Percentiles rank a stretch among this genome's conserved stretches.
phyloP scores from a whole-genome alignment of 2,329 filamentous ascomycete genomes.

The Fusarium sp. region DNA sequence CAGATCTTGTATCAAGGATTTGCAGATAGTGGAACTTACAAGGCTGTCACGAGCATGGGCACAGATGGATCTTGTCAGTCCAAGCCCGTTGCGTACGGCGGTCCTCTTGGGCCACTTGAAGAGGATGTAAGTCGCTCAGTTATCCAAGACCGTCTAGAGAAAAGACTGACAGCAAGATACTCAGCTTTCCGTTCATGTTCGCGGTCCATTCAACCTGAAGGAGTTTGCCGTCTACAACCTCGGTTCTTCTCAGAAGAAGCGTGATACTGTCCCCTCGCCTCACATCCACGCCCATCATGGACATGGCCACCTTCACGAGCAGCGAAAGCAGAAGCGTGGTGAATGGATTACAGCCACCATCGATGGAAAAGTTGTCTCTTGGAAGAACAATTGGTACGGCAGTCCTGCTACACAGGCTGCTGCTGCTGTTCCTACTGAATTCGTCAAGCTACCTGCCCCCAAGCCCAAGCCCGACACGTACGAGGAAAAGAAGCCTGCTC shows the following conservation, averaged over 20 bases:
- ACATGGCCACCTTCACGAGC: slow-evolving; percentile 62
- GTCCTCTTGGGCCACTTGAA: slow-evolving; percentile 71
- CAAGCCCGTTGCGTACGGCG: slow-evolving; percentile 62
- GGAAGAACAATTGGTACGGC: slow-evolving; percentile 63
- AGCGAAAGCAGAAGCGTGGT: slow-evolving; percentile 56
- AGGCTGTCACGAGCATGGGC: slow-evolving; percentile 70
- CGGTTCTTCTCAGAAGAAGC: slow-evolving; percentile 48
- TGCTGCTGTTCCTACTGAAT: slow-evolving; percentile 15
- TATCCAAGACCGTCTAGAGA: neutral
- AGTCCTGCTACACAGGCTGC: slow-evolving; percentile 40
- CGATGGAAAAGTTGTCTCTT: slow-evolving; percentile 64
- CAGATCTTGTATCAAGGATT: slow-evolving; percentile 74
- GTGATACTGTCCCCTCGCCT: slow-evolving; percentile 37
- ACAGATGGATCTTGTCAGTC: slow-evolving; percentile 63
- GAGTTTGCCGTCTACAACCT: slow-evolving; percentile 75
- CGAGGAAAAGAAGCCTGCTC: slow-evolving; percentile 3
- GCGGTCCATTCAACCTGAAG: slow-evolving; percentile 73
- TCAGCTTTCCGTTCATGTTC: slow-evolving; percentile 76
- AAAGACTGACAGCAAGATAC: neutral
- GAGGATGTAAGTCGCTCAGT: slow-evolving; percentile 67
- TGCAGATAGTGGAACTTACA: slow-evolving; percentile 68
- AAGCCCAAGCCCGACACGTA: slow-evolving; percentile 1
- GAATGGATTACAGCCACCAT: slow-evolving; percentile 65
- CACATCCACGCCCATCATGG: slow-evolving; percentile 48
- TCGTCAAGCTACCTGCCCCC: neutral